Conservation (phyloP, 805 yeast species). For the Hanseniaspora hatyaiensis region DNA sequence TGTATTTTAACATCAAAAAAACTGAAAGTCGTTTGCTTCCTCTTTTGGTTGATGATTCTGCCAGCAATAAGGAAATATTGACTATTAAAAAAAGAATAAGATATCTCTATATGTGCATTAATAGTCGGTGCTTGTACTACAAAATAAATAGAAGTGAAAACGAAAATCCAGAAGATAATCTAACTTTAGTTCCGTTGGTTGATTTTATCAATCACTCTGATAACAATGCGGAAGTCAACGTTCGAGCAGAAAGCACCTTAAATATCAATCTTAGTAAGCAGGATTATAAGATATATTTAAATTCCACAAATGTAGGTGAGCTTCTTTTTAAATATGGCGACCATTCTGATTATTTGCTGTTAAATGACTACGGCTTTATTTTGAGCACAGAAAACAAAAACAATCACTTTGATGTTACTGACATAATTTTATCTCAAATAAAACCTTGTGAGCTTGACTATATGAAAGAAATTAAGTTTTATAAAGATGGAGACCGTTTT, state of each 20-base stretch:
- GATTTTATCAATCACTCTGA: conserved; percentile 72
- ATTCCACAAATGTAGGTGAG: conserved; percentile 34
- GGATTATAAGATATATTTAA: background rate
- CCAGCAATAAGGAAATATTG: conserved; percentile 2
- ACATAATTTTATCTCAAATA: background rate
- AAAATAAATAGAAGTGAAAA: conserved; percentile 42
- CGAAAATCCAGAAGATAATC: conserved; percentile 40
- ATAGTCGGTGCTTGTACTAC: conserved; percentile 73
- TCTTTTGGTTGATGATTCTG: background rate
- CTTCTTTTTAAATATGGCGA: conserved; percentile 73
- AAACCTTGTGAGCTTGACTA: background rate
- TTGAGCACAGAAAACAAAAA: conserved; percentile 42
- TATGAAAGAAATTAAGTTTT: background rate
- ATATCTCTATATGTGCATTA: conserved; percentile 78
- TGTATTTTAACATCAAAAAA: background rate
- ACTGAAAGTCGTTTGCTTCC: background rate
- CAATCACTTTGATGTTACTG: conserved; percentile 58
- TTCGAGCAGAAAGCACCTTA: conserved; percentile 38
- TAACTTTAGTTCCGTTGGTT: conserved; percentile 84
- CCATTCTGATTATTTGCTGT: conserved; percentile 69
- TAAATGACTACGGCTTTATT: conserved; percentile 80
- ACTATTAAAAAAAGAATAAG: conserved; percentile 23
- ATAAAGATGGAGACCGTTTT: background rate
- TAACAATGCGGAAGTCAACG: conserved; percentile 35
- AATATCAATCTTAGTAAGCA: background rate